Conservation (phyloP, 2,329 filamentous ascomycete genomes). For the Aureobasidium lini region DNA sequence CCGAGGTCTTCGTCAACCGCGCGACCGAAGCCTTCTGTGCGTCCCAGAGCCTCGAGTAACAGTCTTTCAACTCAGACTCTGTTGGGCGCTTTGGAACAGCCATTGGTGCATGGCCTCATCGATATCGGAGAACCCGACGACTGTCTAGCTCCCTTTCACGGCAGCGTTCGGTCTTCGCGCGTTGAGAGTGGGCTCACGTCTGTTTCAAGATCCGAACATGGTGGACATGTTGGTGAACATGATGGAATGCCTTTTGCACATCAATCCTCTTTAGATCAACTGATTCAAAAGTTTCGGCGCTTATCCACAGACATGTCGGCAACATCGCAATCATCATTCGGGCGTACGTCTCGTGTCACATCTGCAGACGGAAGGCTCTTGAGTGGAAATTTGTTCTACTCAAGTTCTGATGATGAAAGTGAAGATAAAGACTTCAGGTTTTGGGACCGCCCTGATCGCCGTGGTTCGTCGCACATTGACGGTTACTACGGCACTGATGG, state of each 20-base stretch:
- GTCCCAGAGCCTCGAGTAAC: not conserved
- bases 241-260: conserved; percentile 15
- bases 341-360: not conserved
- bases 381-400: conserved; percentile 1
- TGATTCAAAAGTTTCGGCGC: conserved; percentile 24
- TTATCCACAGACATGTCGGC: conserved; percentile 16
- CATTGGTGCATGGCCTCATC: not conserved
- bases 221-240: not conserved
- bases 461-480: not conserved
- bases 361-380: not conserved
- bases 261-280: conserved; percentile 26
- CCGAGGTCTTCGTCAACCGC: not conserved
- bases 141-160: not conserved
- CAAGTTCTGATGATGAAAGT: not conserved
- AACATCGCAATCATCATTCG: not conserved
- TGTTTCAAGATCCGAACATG: not conserved
- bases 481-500: not conserved
- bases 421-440: not conserved
- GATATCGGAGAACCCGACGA: not conserved
- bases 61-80: not conserved
- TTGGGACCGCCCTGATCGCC: not conserved
- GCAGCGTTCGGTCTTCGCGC: not conserved
- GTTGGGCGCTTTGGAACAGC: not conserved
- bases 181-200: not conserved
- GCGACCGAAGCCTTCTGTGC: not conserved